phyloP scores from a whole-genome alignment of 2,329 filamentous ascomycete species.

The Fusarium compactum region DNA sequence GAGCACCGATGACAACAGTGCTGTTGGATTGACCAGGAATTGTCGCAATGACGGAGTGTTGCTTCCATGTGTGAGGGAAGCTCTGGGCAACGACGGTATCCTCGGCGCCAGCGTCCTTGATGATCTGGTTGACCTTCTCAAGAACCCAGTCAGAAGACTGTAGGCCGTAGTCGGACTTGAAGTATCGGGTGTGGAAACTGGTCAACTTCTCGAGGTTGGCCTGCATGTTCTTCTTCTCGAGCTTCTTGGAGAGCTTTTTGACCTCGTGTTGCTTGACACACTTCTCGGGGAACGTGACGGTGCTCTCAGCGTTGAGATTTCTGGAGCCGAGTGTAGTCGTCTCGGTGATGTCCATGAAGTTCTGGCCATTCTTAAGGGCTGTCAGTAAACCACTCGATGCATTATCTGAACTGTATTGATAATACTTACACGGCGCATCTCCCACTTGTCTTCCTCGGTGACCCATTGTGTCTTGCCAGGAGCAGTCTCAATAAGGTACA shows the following conservation, averaged over 20 bases:
- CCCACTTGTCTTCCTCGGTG: slow-evolving; percentile 96
- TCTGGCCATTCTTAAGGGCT: slow-evolving; percentile 76
- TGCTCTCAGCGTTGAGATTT: slow-evolving; percentile 48
- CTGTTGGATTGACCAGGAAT: slow-evolving; percentile 88
- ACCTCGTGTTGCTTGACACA: slow-evolving; percentile 75
- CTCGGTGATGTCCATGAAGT: slow-evolving; percentile 95
- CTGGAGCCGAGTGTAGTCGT: slow-evolving; percentile 69
- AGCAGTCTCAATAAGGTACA: slow-evolving; percentile 83
- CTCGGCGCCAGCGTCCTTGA: slow-evolving; percentile 77
- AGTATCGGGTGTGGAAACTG: slow-evolving; percentile 85
- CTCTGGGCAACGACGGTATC: slow-evolving; percentile 75
- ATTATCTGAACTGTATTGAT: not conserved
- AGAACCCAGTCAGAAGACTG: slow-evolving; percentile 92
- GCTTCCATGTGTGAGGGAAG: slow-evolving; percentile 88
- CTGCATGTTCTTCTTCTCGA: slow-evolving; percentile 82
- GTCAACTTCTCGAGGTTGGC: slow-evolving; percentile 82
- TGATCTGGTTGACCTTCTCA: slow-evolving; percentile 76
- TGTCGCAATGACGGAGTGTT: slow-evolving; percentile 90
- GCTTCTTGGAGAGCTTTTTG: slow-evolving; percentile 72
- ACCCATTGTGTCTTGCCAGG: slow-evolving; percentile 88
- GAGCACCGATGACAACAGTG: slow-evolving; percentile 89
- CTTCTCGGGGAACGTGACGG: slow-evolving; percentile 74
- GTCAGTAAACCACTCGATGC: slow-evolving; percentile 10
- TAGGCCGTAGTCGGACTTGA: slow-evolving; percentile 80
- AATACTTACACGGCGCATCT: slow-evolving; percentile 78